These are phyloP conservation scores for Trichoderma sp. DNA, from an alignment of 2,329 filamentous ascomycete species.

Conservation along the genomic window DNA sequence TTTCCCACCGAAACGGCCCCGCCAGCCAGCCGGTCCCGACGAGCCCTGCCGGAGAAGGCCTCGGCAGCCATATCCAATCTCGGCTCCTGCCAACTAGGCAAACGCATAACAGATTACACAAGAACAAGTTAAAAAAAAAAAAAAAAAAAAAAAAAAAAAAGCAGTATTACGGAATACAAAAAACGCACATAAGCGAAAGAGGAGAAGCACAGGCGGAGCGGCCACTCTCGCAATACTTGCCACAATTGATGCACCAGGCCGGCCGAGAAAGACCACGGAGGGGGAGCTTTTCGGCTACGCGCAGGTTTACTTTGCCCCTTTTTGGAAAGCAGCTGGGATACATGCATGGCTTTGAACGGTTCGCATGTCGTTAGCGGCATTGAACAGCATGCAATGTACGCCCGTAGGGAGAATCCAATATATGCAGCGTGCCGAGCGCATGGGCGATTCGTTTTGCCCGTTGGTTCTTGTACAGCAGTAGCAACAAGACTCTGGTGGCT, in stretches of 20 bases:
- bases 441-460: background rate
- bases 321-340: background rate
- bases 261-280: background rate
- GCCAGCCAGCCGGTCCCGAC: background rate
- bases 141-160: background rate
- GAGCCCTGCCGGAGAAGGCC: background rate
- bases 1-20: background rate
- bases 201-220: background rate
- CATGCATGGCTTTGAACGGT: background rate
- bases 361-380: background rate
- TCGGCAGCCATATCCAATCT: background rate
- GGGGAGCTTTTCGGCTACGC: background rate
- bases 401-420: background rate
- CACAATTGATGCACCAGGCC: slow-evolving; percentile 5
- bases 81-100: background rate
- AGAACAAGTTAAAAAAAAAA: background rate
- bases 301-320: background rate
- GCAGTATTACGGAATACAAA: slow-evolving; percentile 4
- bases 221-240: slow-evolving; percentile 1
- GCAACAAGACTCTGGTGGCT: background rate
- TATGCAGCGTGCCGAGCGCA: slow-evolving; percentile 15
- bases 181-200: slow-evolving; percentile 1
- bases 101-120: background rate
- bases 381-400: background rate
- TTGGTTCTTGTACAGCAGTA: background rate